Evolutionary conservation across 495 filamentous ascomycete genomes (phyloP).

Genomic region (Aspergillus baeticus): DNA sequence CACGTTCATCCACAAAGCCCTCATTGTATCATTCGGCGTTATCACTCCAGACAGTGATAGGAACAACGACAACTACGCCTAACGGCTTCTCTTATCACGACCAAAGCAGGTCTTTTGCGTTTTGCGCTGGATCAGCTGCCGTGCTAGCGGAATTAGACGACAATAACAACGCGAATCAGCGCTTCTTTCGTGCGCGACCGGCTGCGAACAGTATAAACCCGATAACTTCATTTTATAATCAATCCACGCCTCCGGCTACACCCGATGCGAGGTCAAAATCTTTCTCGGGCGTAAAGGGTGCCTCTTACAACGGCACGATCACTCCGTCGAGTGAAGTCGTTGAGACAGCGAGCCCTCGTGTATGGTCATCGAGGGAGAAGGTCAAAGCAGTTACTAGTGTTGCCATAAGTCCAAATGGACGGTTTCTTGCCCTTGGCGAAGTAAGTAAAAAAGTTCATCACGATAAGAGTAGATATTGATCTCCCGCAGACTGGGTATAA

Average conservation of each 20-base stretch:
- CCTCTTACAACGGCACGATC: conserved; percentile 24
- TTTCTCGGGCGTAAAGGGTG: conserved; percentile 31
- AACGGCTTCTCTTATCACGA: conserved; percentile 83
- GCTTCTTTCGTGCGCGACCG: conserved; percentile 87
- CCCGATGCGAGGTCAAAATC: conserved; percentile 41
- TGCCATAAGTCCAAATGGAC: conserved; percentile 85
- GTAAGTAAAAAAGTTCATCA: conserved; percentile 37
- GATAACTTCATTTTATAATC: conserved; percentile 51
- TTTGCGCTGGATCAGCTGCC: conserved; percentile 89
- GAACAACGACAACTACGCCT: conserved; percentile 79
- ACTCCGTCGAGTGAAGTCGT: conserved; percentile 46
- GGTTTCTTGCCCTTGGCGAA: conserved; percentile 88
- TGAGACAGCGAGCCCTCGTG: conserved; percentile 65
- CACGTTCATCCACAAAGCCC: conserved; percentile 61
- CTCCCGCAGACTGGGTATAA: conserved; percentile 76
- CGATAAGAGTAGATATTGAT: conserved; percentile 7
- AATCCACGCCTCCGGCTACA: conserved; percentile 58
- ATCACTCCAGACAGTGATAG: conserved; percentile 78
- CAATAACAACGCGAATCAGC: conserved; percentile 68
- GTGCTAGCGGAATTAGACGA: conserved; percentile 83
- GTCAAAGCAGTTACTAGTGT: conserved; percentile 97
- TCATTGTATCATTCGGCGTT: conserved; percentile 51
- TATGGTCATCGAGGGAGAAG: conserved; percentile 81
- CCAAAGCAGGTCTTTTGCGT: conserved; percentile 71
- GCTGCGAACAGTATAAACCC: conserved; percentile 67